Percentiles rank a stretch among this genome's conserved stretches.
These are phyloP conservation scores for Begonia loranthoides DNA, from an alignment of 306 rosid species.

Conservation along the genomic window DNA sequence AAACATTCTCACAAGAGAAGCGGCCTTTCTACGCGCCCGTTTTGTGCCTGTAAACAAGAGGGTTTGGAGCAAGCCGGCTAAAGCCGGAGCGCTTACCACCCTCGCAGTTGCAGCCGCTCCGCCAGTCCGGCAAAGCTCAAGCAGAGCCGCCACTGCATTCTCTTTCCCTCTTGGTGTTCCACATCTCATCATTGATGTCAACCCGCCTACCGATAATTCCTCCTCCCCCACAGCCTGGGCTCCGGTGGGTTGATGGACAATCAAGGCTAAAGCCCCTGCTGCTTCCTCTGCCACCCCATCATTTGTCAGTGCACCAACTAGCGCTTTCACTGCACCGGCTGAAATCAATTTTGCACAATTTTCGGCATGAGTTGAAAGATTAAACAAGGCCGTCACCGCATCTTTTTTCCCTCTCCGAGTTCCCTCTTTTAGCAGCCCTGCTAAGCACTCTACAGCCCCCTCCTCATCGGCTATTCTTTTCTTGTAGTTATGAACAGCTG, in stretches of 20 bases:
- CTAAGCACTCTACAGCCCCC: conserved; percentile 69
- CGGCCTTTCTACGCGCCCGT: conserved; percentile 92
- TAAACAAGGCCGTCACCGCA: conserved; percentile 83
- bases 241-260: conserved; percentile 63
- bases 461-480: conserved; percentile 67
- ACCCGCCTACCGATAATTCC: conserved; percentile 59
- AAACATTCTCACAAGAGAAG: conserved; percentile 85
- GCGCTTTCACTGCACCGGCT: conserved; percentile 67
- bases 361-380: conserved; percentile 72
- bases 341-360: conserved; percentile 65
- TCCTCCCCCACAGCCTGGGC: conserved; percentile 61
- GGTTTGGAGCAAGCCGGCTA: conserved; percentile 76
- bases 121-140: conserved; percentile 86
- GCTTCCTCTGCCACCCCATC: conserved; percentile 94
- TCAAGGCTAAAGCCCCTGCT: conserved; percentile 76
- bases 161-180: conserved; percentile 91
- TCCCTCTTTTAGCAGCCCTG: conserved; percentile 58
- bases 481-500: conserved; percentile 81
- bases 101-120: conserved; percentile 66
- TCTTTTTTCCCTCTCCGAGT: conserved; percentile 88
- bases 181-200: conserved; percentile 76
- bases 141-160: conserved; percentile 92
- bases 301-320: conserved; percentile 54
- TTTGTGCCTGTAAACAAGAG: conserved; percentile 80
- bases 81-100: conserved; percentile 70